These are phyloP conservation scores for Crithidia acanthocephali DNA, from an alignment of 208 protist species.

Conservation along the genomic window DNA sequence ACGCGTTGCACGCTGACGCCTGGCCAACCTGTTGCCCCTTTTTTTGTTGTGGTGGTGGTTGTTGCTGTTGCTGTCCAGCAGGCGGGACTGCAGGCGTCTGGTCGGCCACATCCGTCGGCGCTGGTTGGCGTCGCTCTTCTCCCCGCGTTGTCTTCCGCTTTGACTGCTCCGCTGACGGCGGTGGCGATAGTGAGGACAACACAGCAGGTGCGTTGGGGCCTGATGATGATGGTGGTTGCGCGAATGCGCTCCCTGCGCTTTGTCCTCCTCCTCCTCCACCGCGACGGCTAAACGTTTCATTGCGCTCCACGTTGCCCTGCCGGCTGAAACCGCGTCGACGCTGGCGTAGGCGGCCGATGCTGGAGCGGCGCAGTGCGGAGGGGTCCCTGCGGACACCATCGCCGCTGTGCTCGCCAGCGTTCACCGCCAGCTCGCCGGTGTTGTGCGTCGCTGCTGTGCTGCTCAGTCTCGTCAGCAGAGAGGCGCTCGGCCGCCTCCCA, in stretches of 20 bases:
- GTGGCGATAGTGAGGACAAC: constrained; percentile 1
- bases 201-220: background rate
- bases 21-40: no score
- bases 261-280: no score
- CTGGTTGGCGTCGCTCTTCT: background rate
- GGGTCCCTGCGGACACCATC: no score
- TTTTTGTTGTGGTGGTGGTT: no score
- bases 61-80: background rate
- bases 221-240: no score
- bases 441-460: no score
- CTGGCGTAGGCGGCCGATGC: constrained; percentile 9
- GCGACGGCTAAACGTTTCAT: no score
- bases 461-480: background rate
- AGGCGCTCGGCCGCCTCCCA: background rate
- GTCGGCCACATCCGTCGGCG: no score
- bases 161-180: background rate
- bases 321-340: background rate
- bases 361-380: constrained; percentile 6
- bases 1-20: background rate
- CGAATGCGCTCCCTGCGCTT: no score
- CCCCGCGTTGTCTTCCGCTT: no score
- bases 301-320: background rate
- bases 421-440: no score
- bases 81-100: background rate
- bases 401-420: background rate